Evolutionary conservation across 495 filamentous ascomycete genomes (phyloP), one percentile per base, ranked within the genome.

Genomic region (Lophiotrema nucula): DNA sequence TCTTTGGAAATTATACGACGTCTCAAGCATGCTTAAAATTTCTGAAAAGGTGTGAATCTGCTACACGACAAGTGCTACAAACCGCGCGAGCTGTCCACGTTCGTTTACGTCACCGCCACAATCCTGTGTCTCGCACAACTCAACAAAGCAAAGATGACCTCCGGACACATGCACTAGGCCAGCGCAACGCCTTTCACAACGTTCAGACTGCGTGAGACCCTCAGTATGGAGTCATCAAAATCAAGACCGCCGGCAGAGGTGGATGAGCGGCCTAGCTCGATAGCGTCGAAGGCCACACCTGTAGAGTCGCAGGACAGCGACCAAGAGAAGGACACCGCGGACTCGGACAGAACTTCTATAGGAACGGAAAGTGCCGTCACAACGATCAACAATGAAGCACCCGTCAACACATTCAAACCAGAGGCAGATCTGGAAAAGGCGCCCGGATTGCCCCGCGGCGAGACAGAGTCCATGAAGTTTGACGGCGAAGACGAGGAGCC

Each of bases 401-500:
- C 52, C 11, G 21, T 41, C 1, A 66, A 54, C 22, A 58, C 54
- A 11, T 62, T 58, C 49, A 60, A 47, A 25, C 53, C 25, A 11
- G 63, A 66, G 25, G 27, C 26, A n/a, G 53, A 61, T 22, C 16
- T 57, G 47, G 58, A 66, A 44, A 58, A 58, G n/a, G 22, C 22
- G 47, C 53, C 43, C 2, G 58, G 47, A 27, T 28, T 46, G 42
- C 57, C 56, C 25, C 49, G 67, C 41, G 60, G 62, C 22, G 60
- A 61, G 22, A 64, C 67, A n/a, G 58, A 62, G 41, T 56, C 47
- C 8, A 51, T 67, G 19, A 47, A 60, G 33, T 53, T 68, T 24
- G 79, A 83, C 47, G 80, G 79, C 49, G 80, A 82, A 47, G 83
- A 84, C 52, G 84, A 90, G 51, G 83, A 88, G 62, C 80, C 80